phyloP scores from a whole-genome alignment of 1,284 basidiomycete species.

The Megacollybia platyphylla region DNA sequence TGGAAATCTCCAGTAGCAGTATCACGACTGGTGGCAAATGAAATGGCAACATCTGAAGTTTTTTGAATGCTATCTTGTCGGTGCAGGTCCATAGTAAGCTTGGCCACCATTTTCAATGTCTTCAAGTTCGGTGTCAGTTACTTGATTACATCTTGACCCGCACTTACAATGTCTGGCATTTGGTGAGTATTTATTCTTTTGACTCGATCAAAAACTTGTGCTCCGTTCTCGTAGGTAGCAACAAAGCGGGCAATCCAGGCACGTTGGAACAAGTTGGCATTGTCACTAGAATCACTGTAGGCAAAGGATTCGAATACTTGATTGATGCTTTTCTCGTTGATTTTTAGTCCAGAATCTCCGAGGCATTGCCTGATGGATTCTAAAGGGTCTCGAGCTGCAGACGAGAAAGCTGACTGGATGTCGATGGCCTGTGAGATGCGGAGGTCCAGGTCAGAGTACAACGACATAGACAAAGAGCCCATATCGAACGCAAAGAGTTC shows the following conservation, averaged over 20 bases:
- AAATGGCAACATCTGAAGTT: not conserved
- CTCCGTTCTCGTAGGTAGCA: constrained; percentile 19
- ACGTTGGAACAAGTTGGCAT: constrained; percentile 27
- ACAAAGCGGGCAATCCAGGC: constrained; percentile 45
- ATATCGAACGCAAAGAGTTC: constrained; percentile 28
- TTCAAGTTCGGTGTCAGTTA: not conserved
- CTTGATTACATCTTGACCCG: not conserved
- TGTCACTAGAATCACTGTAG: constrained; percentile 17
- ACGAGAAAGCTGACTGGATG: constrained; percentile 34
- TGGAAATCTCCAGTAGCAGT: not conserved
- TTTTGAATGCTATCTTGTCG: too few relatives aligned
- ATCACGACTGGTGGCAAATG: not conserved
- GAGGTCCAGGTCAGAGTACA: constrained; percentile 22
- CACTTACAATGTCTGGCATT: constrained; percentile 19
- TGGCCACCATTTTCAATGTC: constrained; percentile 24
- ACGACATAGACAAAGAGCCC: constrained; percentile 21
- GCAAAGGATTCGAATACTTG: not conserved
- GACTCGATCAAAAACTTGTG: constrained; percentile 21
- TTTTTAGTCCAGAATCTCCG: constrained; percentile 19
- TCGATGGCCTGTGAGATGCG: constrained; percentile 34
- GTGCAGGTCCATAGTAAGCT: constrained; percentile 17
- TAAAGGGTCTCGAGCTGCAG: constrained; percentile 17
- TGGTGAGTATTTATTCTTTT: constrained; percentile 27
- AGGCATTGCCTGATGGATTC: constrained; percentile 29
- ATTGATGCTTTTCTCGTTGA: too few relatives aligned